phyloP scores from a whole-genome alignment of 805 yeast genomes.

The Maudiozyma serrabonitensis region DNA sequence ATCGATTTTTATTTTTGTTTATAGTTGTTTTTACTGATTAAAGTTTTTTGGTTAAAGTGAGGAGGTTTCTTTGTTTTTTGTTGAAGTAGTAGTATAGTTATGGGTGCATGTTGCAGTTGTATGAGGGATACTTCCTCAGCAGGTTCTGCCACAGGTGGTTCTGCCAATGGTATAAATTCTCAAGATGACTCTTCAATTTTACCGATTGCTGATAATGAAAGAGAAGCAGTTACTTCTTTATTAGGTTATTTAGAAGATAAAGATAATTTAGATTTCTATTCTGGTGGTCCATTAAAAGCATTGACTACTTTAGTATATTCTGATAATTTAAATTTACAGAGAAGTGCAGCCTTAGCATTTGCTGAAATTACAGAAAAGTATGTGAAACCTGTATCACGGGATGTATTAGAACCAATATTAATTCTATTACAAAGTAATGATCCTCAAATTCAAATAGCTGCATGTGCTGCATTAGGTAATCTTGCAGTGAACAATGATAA shows the following conservation, averaged over 20 bases:
- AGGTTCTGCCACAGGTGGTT: constrained; percentile 1
- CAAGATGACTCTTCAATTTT: constrained; percentile 42
- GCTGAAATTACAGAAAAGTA: constrained; percentile 98
- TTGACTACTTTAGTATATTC: constrained; percentile 88
- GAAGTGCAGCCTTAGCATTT: constrained; percentile 96
- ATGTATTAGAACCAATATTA: constrained; percentile 87
- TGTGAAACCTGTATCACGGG: constrained; percentile 80
- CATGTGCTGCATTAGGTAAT: constrained; percentile 98
- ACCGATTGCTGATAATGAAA: constrained; percentile 89
- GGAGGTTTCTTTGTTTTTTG: too few relatives aligned
- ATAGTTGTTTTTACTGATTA: too few relatives aligned
- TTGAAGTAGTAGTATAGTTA: constrained; percentile 9
- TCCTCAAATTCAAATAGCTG: constrained; percentile 94
- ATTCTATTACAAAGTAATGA: constrained; percentile 79
- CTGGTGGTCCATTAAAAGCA: constrained; percentile 73
- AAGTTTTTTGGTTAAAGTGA: too few relatives aligned
- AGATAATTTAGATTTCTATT: constrained; percentile 73
- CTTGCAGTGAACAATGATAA: constrained; percentile 94
- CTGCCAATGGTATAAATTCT: constrained; percentile 5
- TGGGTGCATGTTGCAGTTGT: constrained; percentile 50
- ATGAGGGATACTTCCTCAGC: constrained; percentile 18
- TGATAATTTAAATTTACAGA: constrained; percentile 87
- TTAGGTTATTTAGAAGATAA: constrained; percentile 80
- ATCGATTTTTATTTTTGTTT: too few relatives aligned
- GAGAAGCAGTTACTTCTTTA: constrained; percentile 89